phyloP scores from a whole-genome alignment of 1,139 yeast genomes.

The Arxiozyma telluris region DNA sequence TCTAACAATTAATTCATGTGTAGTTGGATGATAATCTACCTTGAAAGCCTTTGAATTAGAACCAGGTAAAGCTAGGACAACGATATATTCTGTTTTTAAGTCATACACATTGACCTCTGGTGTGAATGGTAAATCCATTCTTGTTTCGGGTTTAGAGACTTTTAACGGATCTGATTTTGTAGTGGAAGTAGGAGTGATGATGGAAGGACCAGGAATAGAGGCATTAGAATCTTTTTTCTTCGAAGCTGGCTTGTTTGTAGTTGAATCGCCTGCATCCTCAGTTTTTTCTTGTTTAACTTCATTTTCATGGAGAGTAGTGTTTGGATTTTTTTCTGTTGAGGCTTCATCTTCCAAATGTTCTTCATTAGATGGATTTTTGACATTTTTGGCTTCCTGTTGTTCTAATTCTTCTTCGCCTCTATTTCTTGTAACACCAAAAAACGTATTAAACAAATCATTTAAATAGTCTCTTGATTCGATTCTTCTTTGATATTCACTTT shows the following conservation, averaged over 20 bases:
- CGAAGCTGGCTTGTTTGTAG: not conserved
- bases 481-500: slow-evolving; percentile 3
- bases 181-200: slow-evolving; percentile 23
- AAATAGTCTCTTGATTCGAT: slow-evolving; percentile 8
- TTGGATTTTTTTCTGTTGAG: not conserved
- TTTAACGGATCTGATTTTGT: slow-evolving; percentile 36
- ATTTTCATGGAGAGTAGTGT: not conserved
- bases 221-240: slow-evolving; percentile 11
- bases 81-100: slow-evolving; percentile 35
- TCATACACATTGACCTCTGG: slow-evolving; percentile 52
- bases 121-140: slow-evolving; percentile 38
- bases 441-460: slow-evolving; percentile 15
- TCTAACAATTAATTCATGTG: slow-evolving; percentile 40
- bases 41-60: slow-evolving; percentile 43
- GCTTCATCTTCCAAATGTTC: not conserved
- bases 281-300: slow-evolving; percentile 3
- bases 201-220: slow-evolving; percentile 8
- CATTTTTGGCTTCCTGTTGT: slow-evolving; percentile 5
- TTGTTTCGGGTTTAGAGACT: slow-evolving; percentile 40
- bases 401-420: not conserved
- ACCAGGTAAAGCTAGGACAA: slow-evolving; percentile 47
- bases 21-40: slow-evolving; percentile 47
- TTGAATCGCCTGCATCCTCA: slow-evolving; percentile 1
- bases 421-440: slow-evolving; percentile 10
- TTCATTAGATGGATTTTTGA: slow-evolving; percentile 1